Conservation (phyloP, 169 alveolate species). For the Amoebophrya sp. region DNA sequence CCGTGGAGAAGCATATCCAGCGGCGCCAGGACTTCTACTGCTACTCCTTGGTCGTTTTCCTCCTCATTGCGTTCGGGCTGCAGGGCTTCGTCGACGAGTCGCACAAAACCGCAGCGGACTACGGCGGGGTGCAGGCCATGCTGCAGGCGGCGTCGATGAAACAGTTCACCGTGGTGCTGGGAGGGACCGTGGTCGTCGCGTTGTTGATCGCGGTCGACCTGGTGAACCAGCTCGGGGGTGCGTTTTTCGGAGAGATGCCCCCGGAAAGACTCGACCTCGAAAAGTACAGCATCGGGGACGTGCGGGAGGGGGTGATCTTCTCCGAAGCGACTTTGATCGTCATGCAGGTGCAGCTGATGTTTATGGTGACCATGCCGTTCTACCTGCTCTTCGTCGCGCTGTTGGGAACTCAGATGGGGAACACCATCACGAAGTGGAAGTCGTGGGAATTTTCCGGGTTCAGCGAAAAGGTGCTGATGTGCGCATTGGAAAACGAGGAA, state of each 20-base stretch:
- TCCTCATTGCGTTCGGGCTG: background rate
- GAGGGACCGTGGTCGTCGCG: background rate
- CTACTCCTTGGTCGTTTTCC: background rate
- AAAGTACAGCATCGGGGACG: background rate
- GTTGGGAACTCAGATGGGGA: background rate
- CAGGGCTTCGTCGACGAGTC: background rate
- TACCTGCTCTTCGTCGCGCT: background rate
- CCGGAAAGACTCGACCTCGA: background rate
- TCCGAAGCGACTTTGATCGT: background rate
- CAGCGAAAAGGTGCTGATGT: background rate
- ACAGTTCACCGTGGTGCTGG: background rate
- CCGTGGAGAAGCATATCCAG: background rate
- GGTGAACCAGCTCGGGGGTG: background rate
- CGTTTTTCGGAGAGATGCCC: background rate
- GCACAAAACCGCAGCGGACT: background rate
- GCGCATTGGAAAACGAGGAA: background rate
- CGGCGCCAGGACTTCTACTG: background rate
- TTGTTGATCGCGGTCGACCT: background rate
- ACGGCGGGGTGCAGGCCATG: background rate
- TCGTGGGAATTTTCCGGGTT: background rate
- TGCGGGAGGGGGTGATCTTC: background rate
- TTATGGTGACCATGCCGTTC: background rate
- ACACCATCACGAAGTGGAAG: background rate
- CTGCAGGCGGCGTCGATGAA: background rate
- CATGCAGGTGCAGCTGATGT: background rate